Conservation (phyloP, 805 yeast species). For the Saccharomycopsis olivae region DNA sequence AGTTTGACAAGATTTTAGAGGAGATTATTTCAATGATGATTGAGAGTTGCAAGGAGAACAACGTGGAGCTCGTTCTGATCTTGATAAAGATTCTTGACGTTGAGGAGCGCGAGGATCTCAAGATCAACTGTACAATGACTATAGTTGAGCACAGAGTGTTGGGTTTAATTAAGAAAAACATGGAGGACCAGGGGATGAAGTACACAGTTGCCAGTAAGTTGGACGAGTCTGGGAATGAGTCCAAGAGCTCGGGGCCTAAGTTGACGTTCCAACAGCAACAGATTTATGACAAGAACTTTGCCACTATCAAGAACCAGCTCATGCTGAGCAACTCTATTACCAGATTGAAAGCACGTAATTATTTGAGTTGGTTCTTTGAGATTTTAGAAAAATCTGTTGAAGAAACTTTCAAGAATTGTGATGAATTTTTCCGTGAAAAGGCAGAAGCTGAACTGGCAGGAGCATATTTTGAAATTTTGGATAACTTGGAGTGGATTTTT, state of each 20-base stretch:
- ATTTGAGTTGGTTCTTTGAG: slow-evolving; percentile 48
- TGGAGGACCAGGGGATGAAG: slow-evolving; percentile 19
- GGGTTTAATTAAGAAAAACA: slow-evolving; percentile 16
- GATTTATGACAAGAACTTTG: slow-evolving; percentile 19
- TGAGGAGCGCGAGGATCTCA: slow-evolving; percentile 73
- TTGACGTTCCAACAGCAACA: slow-evolving; percentile 18
- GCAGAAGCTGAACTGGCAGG: slow-evolving; percentile 18
- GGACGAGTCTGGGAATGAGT: slow-evolving; percentile 5
- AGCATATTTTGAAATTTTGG: slow-evolving; percentile 43
- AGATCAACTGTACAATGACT: slow-evolving; percentile 28
- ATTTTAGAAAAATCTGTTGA: slow-evolving; percentile 49
- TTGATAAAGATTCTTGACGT: slow-evolving; percentile 66
- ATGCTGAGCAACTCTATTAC: slow-evolving; percentile 30
- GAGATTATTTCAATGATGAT: slow-evolving; percentile 60
- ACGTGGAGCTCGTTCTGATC: slow-evolving; percentile 56
- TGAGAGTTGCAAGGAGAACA: slow-evolving; percentile 63
- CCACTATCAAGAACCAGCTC: slow-evolving; percentile 25
- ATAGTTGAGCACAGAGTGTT: slow-evolving; percentile 22
- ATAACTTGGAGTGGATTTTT: slow-evolving; percentile 73
- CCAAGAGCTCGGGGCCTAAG: slow-evolving; percentile 11
- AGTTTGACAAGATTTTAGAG: slow-evolving; percentile 54
- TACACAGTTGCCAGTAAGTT: slow-evolving; percentile 16
- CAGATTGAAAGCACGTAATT: slow-evolving; percentile 43
- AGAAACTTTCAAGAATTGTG: slow-evolving; percentile 60
- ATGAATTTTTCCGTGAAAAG: slow-evolving; percentile 38